Percentiles rank a stretch among this genome's conserved stretches.
phyloP scores from a whole-genome alignment of 2,329 filamentous ascomycete species.

The Rhinocladiella similis region DNA sequence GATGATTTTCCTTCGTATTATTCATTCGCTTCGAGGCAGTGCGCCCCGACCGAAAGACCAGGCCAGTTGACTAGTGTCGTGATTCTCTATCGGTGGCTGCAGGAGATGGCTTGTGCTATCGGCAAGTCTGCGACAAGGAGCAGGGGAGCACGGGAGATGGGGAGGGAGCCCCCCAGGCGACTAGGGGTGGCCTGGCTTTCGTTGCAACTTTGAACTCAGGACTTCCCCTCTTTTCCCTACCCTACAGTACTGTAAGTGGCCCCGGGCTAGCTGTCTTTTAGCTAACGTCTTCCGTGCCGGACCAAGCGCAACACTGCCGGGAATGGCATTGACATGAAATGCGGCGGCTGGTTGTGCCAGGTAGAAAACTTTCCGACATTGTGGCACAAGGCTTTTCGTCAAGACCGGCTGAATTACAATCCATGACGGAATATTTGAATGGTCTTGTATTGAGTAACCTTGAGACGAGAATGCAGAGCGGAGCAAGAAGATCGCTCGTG shows the following conservation, averaged over 20 bases:
- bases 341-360: slow-evolving; percentile 21
- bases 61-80: background rate
- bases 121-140: slow-evolving; percentile 21
- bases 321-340: slow-evolving; percentile 16
- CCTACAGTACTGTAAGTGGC: background rate
- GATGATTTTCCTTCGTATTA: background rate
- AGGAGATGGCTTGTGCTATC: slow-evolving; percentile 16
- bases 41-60: background rate
- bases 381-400: slow-evolving; percentile 22
- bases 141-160: slow-evolving; percentile 1
- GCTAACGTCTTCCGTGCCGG: slow-evolving; percentile 12
- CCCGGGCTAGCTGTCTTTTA: slow-evolving; percentile 5
- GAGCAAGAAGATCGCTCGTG: slow-evolving; percentile 4
- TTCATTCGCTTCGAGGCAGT: background rate
- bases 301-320: slow-evolving; percentile 21
- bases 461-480: slow-evolving; percentile 12
- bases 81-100: slow-evolving; percentile 12
- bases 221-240: slow-evolving; percentile 7
- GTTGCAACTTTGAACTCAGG: slow-evolving; percentile 18
- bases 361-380: slow-evolving; percentile 23
- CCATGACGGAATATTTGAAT: slow-evolving; percentile 19
- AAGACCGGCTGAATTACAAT: slow-evolving; percentile 22
- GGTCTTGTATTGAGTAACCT: slow-evolving; percentile 18
- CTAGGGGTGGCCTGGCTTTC: slow-evolving; percentile 9
- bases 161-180: background rate